A percentile compares a stretch with the other conserved stretches of the same genome.
Conservation (phyloP, 106 monocot species). For the Dioscorea zingiberensis region DNA sequence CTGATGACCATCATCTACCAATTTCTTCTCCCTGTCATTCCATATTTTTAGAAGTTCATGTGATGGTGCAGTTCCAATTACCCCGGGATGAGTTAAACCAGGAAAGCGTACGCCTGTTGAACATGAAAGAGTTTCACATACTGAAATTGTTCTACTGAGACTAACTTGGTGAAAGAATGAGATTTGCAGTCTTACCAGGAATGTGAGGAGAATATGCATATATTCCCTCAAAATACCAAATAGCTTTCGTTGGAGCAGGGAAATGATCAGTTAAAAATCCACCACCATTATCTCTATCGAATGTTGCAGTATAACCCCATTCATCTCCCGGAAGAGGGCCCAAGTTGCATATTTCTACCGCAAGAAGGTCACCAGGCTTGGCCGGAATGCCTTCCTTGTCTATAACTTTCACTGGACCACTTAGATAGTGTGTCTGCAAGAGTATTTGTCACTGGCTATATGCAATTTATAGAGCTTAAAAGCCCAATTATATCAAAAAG, state of each 20-base stretch:
- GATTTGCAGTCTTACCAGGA: conserved; percentile 36
- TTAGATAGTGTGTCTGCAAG: conserved; percentile 70
- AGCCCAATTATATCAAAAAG: too few relatives aligned
- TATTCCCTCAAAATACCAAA: conserved; percentile 96
- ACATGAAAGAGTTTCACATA: background rate
- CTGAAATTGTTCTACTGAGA: background rate
- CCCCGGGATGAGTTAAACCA: conserved; percentile 72
- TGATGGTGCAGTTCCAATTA: conserved; percentile 85
- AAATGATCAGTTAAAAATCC: conserved; percentile 90
- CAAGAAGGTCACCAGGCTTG: conserved; percentile 76
- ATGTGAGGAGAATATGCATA: conserved; percentile 86
- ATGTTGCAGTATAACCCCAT: conserved; percentile 85
- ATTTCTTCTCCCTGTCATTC: conserved; percentile 75
- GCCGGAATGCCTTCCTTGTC: conserved; percentile 62
- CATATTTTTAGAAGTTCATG: conserved; percentile 73
- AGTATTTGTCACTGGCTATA: background rate
- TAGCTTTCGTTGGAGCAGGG: conserved; percentile 77
- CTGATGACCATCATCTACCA: conserved; percentile 31
- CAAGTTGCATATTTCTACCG: conserved; percentile 78
- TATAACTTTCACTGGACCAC: conserved; percentile 59
- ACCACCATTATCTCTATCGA: conserved; percentile 83
- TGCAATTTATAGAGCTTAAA: too few relatives aligned
- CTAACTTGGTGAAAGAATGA: background rate
- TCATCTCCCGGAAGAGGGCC: conserved; percentile 84
- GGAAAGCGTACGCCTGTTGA: conserved; percentile 73